Percentiles rank a stretch among this genome's conserved stretches.
These are phyloP conservation scores for Rhizoctonia solani DNA, from an alignment of 1,284 basidiomycete genomes.

Conservation along the genomic window DNA sequence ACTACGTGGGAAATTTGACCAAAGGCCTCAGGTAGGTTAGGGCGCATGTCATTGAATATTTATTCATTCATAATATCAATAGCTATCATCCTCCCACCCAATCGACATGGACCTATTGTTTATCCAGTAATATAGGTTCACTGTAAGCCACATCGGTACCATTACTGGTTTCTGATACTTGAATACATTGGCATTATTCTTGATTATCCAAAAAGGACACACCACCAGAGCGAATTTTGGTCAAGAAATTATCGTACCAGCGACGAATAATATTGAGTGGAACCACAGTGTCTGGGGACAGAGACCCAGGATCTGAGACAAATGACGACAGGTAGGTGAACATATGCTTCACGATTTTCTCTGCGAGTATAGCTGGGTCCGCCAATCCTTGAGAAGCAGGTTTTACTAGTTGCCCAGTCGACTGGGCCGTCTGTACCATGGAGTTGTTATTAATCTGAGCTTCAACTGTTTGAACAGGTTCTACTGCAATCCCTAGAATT, in stretches of 20 bases:
- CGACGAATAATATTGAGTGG: constrained; percentile 75
- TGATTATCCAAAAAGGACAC: constrained; percentile 74
- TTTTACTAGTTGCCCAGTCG: not conserved
- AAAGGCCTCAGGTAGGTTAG: constrained; percentile 24
- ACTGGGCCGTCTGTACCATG: constrained; percentile 38
- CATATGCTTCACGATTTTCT: constrained; percentile 72
- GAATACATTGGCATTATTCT: constrained; percentile 47
- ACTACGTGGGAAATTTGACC: constrained; percentile 29
- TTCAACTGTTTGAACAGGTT: constrained; percentile 63
- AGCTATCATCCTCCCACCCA: constrained; percentile 32
- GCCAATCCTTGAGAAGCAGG: constrained; percentile 10
- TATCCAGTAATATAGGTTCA: constrained; percentile 27
- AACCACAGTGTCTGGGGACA: constrained; percentile 66
- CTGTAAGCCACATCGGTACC: not conserved
- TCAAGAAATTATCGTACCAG: constrained; percentile 81
- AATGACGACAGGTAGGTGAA: constrained; percentile 87
- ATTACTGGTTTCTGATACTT: not conserved
- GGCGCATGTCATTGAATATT: not conserved
- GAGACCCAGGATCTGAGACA: constrained; percentile 51
- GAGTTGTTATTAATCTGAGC: constrained; percentile 54
- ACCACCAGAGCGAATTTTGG: constrained; percentile 73
- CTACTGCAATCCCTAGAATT: constrained; percentile 71
- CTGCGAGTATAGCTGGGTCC: constrained; percentile 56
- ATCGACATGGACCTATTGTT: constrained; percentile 33
- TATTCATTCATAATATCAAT: not conserved